Conservation (phyloP, 1,284 basidiomycete species). For the Puccinia polysora region DNA sequence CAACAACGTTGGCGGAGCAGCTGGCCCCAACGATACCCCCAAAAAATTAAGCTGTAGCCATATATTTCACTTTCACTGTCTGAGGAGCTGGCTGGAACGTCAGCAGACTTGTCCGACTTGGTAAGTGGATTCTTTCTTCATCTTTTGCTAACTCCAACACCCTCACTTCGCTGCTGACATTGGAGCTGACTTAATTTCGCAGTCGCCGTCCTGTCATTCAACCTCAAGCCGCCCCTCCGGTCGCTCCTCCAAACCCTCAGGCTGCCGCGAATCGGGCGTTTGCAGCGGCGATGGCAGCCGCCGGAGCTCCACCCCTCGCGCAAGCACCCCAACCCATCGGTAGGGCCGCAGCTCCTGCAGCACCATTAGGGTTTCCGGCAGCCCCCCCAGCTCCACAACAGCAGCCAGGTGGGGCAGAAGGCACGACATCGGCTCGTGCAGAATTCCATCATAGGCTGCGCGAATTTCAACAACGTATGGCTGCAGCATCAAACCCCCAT, state of each 20-base stretch:
- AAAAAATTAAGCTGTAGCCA: constrained; percentile 95
- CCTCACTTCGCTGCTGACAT: background rate
- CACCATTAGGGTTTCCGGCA: background rate
- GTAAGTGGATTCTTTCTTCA: constrained; percentile 57
- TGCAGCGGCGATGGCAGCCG: constrained; percentile 12
- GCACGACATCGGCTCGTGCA: background rate
- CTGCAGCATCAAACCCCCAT: background rate
- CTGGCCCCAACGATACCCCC: constrained; percentile 77
- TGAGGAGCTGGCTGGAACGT: constrained; percentile 93
- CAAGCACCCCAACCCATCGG: constrained; percentile 3
- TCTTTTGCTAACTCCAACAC: background rate
- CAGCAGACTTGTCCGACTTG: constrained; percentile 91
- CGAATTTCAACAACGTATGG: constrained; percentile 30
- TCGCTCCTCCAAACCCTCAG: constrained; percentile 15
- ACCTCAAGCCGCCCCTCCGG: constrained; percentile 2
- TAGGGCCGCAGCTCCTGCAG: background rate
- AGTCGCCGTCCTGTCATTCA: constrained; percentile 40
- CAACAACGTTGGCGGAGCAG: constrained; percentile 16
- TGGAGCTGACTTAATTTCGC: background rate
- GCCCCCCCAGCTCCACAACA: constrained; percentile 2
- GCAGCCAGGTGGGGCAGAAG: background rate
- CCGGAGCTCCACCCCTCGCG: background rate
- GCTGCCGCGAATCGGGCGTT: constrained; percentile 1
- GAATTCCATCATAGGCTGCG: constrained; percentile 19
- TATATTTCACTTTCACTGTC: constrained; percentile 95